Conservation (phyloP, 1,284 basidiomycete species). For the Rhodotorula sp. region DNA sequence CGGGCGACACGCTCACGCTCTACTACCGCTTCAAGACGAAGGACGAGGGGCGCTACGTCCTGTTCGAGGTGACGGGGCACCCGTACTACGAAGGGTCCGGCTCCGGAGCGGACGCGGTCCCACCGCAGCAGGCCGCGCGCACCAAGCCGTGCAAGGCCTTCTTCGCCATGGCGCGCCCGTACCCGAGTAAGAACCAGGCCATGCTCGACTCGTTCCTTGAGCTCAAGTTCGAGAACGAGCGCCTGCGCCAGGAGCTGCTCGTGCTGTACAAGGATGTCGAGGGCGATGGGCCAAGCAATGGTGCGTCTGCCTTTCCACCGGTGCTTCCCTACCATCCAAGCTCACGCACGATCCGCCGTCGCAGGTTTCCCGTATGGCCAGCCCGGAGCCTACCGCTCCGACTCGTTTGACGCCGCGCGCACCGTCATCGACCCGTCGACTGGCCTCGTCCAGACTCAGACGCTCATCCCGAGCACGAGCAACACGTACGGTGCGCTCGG, state of each 20-base stretch:
- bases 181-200: slow-evolving; percentile 68
- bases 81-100: slow-evolving; percentile 57
- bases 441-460: slow-evolving; percentile 39
- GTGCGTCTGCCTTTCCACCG: background rate
- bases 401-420: slow-evolving; percentile 16
- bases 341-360: background rate
- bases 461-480: slow-evolving; percentile 40
- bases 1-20: slow-evolving; percentile 59
- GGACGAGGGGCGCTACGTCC: slow-evolving; percentile 52
- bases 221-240: slow-evolving; percentile 73
- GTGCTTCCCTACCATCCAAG: background rate
- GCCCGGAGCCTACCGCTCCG: slow-evolving; percentile 21
- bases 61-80: slow-evolving; percentile 73
- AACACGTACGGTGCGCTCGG: slow-evolving; percentile 46
- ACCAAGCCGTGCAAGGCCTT: slow-evolving; percentile 56
- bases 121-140: background rate
- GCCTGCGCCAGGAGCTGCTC: slow-evolving; percentile 53
- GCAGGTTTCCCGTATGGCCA: slow-evolving; percentile 19
- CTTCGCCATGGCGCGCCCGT: slow-evolving; percentile 72
- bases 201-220: slow-evolving; percentile 76
- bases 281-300: slow-evolving; percentile 22
- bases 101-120: background rate
- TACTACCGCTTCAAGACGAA: slow-evolving; percentile 66
- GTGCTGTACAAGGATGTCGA: slow-evolving; percentile 46
- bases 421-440: slow-evolving; percentile 39